Percentiles rank a stretch among this genome's conserved stretches.
Conservation (phyloP, 1,284 basidiomycete species). For the Puccinia hordei region DNA sequence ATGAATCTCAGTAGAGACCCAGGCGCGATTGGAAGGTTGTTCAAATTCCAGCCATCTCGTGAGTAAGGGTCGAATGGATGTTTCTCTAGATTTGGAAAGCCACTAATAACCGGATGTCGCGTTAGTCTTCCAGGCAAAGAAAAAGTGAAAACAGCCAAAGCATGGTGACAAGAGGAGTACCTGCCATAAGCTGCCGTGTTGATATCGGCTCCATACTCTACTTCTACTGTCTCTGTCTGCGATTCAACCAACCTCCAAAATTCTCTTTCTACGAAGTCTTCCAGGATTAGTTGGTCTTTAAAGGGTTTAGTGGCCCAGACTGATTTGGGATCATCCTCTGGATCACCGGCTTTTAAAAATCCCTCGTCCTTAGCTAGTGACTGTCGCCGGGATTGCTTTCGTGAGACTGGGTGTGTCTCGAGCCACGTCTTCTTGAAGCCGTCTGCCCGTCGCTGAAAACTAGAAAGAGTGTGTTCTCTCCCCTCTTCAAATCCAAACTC, state of each 20-base stretch:
- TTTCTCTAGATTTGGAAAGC: conserved; percentile 90
- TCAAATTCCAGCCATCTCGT: conserved; percentile 94
- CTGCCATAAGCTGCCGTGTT: conserved; percentile 96
- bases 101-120: conserved; percentile 64
- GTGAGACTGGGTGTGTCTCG: conserved; percentile 45
- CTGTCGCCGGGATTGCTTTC: conserved; percentile 40
- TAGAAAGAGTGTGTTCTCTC: conserved; percentile 87
- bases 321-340: conserved; percentile 43
- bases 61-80: conserved; percentile 84
- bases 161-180: conserved; percentile 62
- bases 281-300: conserved; percentile 72
- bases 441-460: conserved; percentile 85
- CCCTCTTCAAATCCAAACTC: conserved; percentile 99
- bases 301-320: conserved; percentile 60
- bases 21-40: conserved; percentile 87
- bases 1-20: conserved; percentile 84
- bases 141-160: neutral
- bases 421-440: conserved; percentile 87
- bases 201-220: conserved; percentile 98
- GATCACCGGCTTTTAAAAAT: too few relatives aligned
- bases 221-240: conserved; percentile 86
- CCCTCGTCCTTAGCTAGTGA: conserved; percentile 53
- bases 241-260: conserved; percentile 96
- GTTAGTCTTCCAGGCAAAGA: conserved; percentile 33
- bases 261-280: conserved; percentile 88